Conservation (phyloP, 495 filamentous ascomycete genomes). For the Daldinia caldariorum region DNA sequence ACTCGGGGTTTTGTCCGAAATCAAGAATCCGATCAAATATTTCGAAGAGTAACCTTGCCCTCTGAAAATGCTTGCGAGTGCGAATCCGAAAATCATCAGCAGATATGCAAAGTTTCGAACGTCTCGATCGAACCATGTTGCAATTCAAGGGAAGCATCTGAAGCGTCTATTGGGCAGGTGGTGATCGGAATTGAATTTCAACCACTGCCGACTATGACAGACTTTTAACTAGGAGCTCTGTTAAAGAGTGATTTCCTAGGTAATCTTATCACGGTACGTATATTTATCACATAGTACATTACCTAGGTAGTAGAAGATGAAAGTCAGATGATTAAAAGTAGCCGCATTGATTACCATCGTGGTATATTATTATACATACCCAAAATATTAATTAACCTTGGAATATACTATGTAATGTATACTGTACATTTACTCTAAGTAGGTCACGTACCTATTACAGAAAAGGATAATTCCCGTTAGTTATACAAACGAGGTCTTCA, state of each 20-base stretch:
- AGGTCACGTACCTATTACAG: background rate
- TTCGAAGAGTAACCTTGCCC: too few relatives aligned
- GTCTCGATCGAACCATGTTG: background rate
- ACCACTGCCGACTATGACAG: constrained; percentile 12
- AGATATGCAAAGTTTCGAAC: background rate
- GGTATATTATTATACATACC: too few relatives aligned
- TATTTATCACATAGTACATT: background rate
- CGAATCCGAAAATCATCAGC: background rate
- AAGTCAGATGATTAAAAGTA: background rate
- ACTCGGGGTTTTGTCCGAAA: constrained; percentile 27
- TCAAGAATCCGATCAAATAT: constrained; percentile 20
- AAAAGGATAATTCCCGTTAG: background rate
- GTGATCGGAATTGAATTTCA: constrained; percentile 9
- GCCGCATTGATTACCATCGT: too few relatives aligned
- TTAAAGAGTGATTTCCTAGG: background rate
- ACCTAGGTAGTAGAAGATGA: too few relatives aligned
- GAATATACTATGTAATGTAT: background rate
- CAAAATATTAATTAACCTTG: too few relatives aligned
- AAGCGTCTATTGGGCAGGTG: background rate
- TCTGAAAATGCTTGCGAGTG: background rate
- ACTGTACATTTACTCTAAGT: too few relatives aligned
- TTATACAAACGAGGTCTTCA: background rate
- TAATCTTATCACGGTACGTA: background rate
- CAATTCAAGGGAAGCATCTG: background rate
- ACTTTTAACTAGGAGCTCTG: constrained; percentile 1